Evolutionary conservation across 2,329 filamentous ascomycete genomes (phyloP).

Genomic region (Pseudogymnoascus sp.): DNA sequence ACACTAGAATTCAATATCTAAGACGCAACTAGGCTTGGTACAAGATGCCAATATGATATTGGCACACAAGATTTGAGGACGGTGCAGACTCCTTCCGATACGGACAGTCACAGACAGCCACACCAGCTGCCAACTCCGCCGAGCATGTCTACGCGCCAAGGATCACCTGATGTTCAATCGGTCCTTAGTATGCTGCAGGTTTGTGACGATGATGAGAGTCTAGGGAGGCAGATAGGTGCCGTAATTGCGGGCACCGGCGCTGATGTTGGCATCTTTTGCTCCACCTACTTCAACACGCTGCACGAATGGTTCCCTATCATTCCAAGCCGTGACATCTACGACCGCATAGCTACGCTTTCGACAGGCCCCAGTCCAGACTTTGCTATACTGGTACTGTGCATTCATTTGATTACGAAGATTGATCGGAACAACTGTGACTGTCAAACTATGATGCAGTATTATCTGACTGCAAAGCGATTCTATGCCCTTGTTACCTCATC

Average conservation of each 20-base stretch:
- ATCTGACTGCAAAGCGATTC: slow-evolving; percentile 4
- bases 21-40: slow-evolving; percentile 7
- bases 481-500: slow-evolving; percentile 5
- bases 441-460: neutral
- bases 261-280: slow-evolving; percentile 7
- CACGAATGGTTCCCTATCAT: slow-evolving; percentile 10
- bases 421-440: neutral
- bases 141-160: neutral
- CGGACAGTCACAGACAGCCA: neutral
- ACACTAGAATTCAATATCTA: neutral
- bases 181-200: neutral
- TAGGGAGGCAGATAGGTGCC: slow-evolving; percentile 4
- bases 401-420: slow-evolving; percentile 9
- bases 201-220: slow-evolving; percentile 6
- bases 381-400: neutral
- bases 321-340: neutral
- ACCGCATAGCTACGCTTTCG: slow-evolving; percentile 6
- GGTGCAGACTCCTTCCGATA: neutral
- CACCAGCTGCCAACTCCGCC: neutral
- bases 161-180: neutral
- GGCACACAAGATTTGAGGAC: neutral
- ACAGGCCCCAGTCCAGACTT: neutral
- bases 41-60: slow-evolving; percentile 8
- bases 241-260: neutral
- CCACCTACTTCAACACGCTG: slow-evolving; percentile 4